A percentile compares a stretch with the other conserved stretches of the same genome.
phyloP scores from a whole-genome alignment of 495 filamentous ascomycete genomes.

The Lasiosphaeria ovina region DNA sequence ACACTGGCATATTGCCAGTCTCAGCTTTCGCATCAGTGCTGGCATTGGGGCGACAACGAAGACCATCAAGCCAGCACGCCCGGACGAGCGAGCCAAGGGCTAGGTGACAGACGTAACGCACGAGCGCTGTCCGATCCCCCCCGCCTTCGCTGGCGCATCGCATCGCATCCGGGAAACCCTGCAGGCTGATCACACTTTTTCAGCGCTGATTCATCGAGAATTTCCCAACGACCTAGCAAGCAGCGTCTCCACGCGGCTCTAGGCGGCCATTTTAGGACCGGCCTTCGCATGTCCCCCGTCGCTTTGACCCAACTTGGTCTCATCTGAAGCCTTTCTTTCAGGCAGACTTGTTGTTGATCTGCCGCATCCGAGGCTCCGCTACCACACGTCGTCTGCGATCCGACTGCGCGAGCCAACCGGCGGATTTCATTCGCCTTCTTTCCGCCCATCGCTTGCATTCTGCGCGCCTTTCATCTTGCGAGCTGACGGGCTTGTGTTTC shows the following conservation, averaged over 20 bases:
- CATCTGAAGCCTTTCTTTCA: not conserved
- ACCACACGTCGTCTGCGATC: not conserved
- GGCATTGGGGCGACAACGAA: conserved; percentile 1
- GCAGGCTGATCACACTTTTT: conserved; percentile 37
- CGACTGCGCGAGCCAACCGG: not conserved
- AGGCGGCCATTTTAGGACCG: too few relatives aligned
- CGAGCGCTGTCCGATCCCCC: conserved; percentile 15
- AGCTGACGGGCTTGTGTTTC: conserved; percentile 4
- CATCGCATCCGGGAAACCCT: conserved; percentile 25
- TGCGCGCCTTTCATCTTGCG: conserved; percentile 8
- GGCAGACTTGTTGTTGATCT: conserved; percentile 21
- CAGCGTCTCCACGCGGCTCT: not conserved
- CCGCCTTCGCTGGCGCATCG: conserved; percentile 28
- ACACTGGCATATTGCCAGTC: too few relatives aligned
- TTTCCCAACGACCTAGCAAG: conserved; percentile 11
- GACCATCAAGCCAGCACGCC: not conserved
- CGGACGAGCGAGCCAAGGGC: not conserved
- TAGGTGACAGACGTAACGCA: conserved; percentile 3
- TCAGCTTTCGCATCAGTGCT: not conserved
- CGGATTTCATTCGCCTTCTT: not conserved
- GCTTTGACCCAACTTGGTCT: not conserved
- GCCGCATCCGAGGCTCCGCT: conserved; percentile 17
- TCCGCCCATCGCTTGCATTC: not conserved
- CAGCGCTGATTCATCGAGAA: conserved; percentile 29
- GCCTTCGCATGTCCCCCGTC: too few relatives aligned